Evolutionary conservation across 495 filamentous ascomycete genomes (phyloP), one percentile per base, ranked within the genome.

Genomic region (Tetracladium setigerum): DNA sequence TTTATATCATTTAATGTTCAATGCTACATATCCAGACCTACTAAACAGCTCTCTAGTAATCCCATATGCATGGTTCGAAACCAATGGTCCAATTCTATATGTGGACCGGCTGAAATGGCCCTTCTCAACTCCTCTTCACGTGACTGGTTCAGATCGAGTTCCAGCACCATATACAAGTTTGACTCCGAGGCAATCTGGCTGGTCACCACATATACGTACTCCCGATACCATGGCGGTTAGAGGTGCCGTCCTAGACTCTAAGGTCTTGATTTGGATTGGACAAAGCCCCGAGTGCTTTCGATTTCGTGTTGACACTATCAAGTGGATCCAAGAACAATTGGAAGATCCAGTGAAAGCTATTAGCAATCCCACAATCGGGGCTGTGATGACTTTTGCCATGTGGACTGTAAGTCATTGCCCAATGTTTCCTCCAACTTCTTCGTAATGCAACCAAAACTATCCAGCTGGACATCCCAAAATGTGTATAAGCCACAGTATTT

Each of bases 371-470:
- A 41, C 38, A 18, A 18, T 41, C 27, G 38, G 38, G 5, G 38
- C 38, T 6, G 27, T 41, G 19, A 41, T 41, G 38, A 41, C 38
- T 18, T 27, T 41, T 22, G 6, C 38, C 13, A 41, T 41, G 38
- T 41, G 38, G 38, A 27, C 15, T 6, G 38, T 41, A n/a, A n/a
- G n/a, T n/a, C n/a, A n/a, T n/a, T n/a, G n/a, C n/a, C n/a, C n/a
- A n/a, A n/a, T n/a, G n/a, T n/a, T n/a, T n/a, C n/a, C n/a, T n/a
- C n/a, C n/a, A n/a, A n/a, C n/a, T n/a, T n/a, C n/a, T n/a, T n/a
- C n/a, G n/a, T n/a, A n/a, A n/a, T n/a, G n/a, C n/a, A n/a, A n/a
- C n/a, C n/a, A n/a, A n/a, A n/a, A n/a, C n/a, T n/a, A n/a, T n/a
- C n/a, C n/a, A n/a, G n/a, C n/a, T n/a, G n/a, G n/a, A n/a, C n/a